Evolutionary conservation across 2,329 filamentous ascomycete species (phyloP).

Genomic region (Diplocarpon rosae): DNA sequence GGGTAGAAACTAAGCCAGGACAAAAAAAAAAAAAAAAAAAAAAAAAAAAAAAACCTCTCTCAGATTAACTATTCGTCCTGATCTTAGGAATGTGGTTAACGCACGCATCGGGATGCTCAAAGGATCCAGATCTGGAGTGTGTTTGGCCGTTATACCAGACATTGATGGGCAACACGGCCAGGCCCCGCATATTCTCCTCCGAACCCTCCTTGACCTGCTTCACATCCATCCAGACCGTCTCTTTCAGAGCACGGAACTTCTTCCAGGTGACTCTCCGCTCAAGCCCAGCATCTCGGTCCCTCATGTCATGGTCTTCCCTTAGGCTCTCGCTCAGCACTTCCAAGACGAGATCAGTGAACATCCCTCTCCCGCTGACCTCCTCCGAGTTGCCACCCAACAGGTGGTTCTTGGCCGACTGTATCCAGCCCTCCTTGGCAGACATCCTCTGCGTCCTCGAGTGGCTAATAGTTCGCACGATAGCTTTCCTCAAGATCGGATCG

Average conservation of each 20-base stretch:
- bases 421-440: neutral
- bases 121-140: slow-evolving; percentile 16
- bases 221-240: slow-evolving; percentile 14
- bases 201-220: slow-evolving; percentile 4
- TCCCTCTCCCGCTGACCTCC: slow-evolving; percentile 16
- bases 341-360: slow-evolving; percentile 18
- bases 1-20: neutral
- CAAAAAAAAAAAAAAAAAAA: no score
- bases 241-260: slow-evolving; percentile 13
- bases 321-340: slow-evolving; percentile 13
- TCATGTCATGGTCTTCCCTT: slow-evolving; percentile 9
- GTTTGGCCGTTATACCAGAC: slow-evolving; percentile 19
- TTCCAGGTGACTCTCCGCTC: slow-evolving; percentile 20
- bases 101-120: slow-evolving; percentile 14
- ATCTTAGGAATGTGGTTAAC: slow-evolving; percentile 13
- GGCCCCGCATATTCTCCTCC: slow-evolving; percentile 12
- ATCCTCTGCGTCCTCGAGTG: slow-evolving; percentile 9
- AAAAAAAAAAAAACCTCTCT: slow-evolving; percentile 2
- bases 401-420: neutral
- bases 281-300: slow-evolving; percentile 18
- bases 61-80: neutral
- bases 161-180: slow-evolving; percentile 17
- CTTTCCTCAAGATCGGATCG: slow-evolving; percentile 16
- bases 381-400: neutral
- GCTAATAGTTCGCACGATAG: slow-evolving; percentile 17